These are phyloP conservation scores for Russula virescens DNA, from an alignment of 768 basidiomycete species.

Conservation along the genomic window DNA sequence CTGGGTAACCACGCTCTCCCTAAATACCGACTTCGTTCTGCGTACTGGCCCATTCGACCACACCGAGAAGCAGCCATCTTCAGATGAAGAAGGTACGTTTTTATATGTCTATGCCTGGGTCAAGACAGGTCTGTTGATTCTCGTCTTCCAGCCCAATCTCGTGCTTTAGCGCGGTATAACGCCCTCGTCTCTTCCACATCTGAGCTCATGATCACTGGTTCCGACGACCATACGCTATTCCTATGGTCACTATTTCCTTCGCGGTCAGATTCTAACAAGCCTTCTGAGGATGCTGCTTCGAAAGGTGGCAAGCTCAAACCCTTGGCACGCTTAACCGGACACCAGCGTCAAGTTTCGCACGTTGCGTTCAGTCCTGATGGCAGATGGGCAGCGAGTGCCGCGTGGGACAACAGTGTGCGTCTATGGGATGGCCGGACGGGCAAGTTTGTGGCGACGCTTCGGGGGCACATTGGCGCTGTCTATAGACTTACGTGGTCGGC, in stretches of 20 bases:
- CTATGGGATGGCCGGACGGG: constrained; percentile 84
- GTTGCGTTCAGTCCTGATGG: constrained; percentile 95
- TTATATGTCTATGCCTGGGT: not conserved
- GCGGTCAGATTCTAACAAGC: constrained; percentile 30
- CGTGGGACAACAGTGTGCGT: constrained; percentile 86
- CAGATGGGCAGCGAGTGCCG: constrained; percentile 83
- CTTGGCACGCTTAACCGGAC: constrained; percentile 78
- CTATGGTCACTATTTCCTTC: constrained; percentile 82
- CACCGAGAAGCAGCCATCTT: constrained; percentile 66
- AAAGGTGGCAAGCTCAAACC: constrained; percentile 57
- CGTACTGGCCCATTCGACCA: constrained; percentile 96
- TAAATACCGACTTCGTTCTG: constrained; percentile 92
- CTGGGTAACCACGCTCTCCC: constrained; percentile 95
- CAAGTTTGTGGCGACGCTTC: constrained; percentile 83
- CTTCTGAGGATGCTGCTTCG: constrained; percentile 34
- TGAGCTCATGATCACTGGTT: constrained; percentile 89
- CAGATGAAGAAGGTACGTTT: constrained; percentile 71
- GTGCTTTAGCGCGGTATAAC: constrained; percentile 76
- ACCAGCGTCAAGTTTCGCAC: constrained; percentile 91
- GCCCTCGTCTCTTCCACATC: constrained; percentile 54
- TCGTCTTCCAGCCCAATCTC: constrained; percentile 53
- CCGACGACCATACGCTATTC: constrained; percentile 97
- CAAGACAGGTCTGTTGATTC: constrained; percentile 3
- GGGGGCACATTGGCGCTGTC: constrained; percentile 92
- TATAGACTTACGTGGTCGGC: constrained; percentile 95